Base-by-base conservation (phyloP, 2,329 filamentous ascomycete species). In the Arthrobotrys entomopaga region DNA sequence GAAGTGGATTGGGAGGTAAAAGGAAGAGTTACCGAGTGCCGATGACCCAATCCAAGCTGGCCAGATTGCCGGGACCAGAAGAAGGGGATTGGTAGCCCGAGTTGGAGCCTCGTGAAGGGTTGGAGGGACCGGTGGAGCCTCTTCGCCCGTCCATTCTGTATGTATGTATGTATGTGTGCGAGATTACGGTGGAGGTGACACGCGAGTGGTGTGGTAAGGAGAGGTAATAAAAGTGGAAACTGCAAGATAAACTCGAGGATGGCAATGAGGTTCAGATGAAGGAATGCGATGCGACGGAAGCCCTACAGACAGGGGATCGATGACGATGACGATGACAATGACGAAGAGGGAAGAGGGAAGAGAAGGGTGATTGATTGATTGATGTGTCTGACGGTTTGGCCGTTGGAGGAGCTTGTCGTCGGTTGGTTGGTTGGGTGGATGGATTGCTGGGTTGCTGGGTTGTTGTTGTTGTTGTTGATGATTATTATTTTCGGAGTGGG, bases 1-100 rank as follows among this genome's bases (percentile, higher is more conserved):
- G n/a, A n/a, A 19, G 10, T 16, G n/a, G 53, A 50, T n/a, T n/a
- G n/a, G n/a, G n/a, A n/a, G n/a, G n/a, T n/a, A n/a, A n/a, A n/a
- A n/a, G n/a, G n/a, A n/a, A n/a, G n/a, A n/a, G n/a, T n/a, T 74
- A 79, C 77, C 77, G 77, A 42, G 78, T 76, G 29, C 77, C 77
- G 29, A 79, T 70, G 43, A 77, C 77, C 77, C 77, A 79, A 71
- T 79, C 77, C 13, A 77, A 56, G 22, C 77, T 72, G 3, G 76
- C 65, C 4, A 78, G 65, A 38, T 76, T 77, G n/a, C 66, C 72
- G 16, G 65, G 61, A n/a, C 72, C 54, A 6, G 60, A 60, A 15
- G 69, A 60, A 16, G 61, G 69, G 7, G 69, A 73, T 42, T 66
- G 61, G 61, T 53, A 73, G 7, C 61, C 67, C 15, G 75, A 63